Conservation (phyloP, 352 stramenopile species). For the Pythium periplocum region DNA sequence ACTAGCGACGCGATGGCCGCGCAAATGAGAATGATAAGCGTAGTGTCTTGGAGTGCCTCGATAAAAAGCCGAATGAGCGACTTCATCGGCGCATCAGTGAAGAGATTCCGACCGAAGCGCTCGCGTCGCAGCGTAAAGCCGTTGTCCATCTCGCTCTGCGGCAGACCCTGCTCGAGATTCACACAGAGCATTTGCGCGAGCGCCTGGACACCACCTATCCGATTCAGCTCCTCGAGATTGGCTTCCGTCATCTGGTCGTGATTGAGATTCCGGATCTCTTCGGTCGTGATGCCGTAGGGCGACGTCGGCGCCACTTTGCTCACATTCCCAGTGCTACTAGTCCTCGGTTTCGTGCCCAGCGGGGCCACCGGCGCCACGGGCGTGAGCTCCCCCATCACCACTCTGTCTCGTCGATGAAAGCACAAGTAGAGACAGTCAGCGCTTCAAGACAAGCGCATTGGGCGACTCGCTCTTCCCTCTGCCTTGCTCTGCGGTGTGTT, state of each 20-base stretch:
- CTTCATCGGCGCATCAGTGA: slow-evolving; percentile 78
- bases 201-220: slow-evolving; percentile 46
- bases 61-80: slow-evolving; percentile 75
- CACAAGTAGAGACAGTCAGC: too few relatives aligned
- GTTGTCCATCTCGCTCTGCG: slow-evolving; percentile 51
- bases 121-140: slow-evolving; percentile 46
- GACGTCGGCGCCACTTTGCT: slow-evolving; percentile 71
- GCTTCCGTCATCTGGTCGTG: slow-evolving; percentile 79
- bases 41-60: slow-evolving; percentile 88
- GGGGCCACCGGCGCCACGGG: slow-evolving; percentile 32
- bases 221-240: slow-evolving; percentile 53
- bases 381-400: slow-evolving; percentile 29
- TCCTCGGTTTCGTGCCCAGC: slow-evolving; percentile 18
- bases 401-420: too few relatives aligned
- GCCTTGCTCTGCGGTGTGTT: too few relatives aligned
- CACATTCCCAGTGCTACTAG: slow-evolving; percentile 18
- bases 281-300: slow-evolving; percentile 63
- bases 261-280: slow-evolving; percentile 65
- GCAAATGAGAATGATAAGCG: slow-evolving; percentile 86
- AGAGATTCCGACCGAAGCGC: slow-evolving; percentile 58
- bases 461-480: too few relatives aligned
- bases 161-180: slow-evolving; percentile 57
- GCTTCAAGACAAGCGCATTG: too few relatives aligned
- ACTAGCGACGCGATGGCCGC: slow-evolving; percentile 83
- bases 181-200: slow-evolving; percentile 67